Conservation (phyloP, 1,284 basidiomycete species). For the Rhodotorula sp. region DNA sequence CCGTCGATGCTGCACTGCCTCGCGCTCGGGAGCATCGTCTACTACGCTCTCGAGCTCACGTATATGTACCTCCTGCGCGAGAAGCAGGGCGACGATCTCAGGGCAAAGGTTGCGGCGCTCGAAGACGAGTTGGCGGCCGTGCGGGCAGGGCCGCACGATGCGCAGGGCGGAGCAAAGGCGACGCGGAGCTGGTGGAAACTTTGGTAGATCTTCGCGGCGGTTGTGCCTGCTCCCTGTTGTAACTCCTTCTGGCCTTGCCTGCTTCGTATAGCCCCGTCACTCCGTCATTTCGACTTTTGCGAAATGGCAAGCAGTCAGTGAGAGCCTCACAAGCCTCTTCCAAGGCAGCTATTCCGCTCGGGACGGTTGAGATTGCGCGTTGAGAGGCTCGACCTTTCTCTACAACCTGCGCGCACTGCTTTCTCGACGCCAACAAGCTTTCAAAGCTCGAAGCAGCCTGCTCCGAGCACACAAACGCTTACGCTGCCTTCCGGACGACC, state of each 20-base stretch:
- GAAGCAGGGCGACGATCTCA: conserved; percentile 18
- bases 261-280: too few relatives aligned
- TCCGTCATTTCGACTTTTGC: too few relatives aligned
- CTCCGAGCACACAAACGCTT: too few relatives aligned
- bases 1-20: conserved; percentile 41
- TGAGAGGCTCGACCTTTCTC: too few relatives aligned
- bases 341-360: too few relatives aligned
- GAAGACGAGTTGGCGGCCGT: conserved; percentile 13
- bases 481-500: too few relatives aligned
- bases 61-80: conserved; percentile 30
- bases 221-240: neutral
- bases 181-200: conserved; percentile 27
- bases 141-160: neutral
- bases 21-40: conserved; percentile 39
- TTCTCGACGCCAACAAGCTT: too few relatives aligned
- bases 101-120: conserved; percentile 6
- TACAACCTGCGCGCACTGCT: too few relatives aligned
- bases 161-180: neutral
- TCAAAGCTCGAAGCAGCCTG: too few relatives aligned
- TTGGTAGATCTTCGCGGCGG: conserved; percentile 1
- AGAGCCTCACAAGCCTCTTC: too few relatives aligned
- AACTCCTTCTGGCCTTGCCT: neutral
- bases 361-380: too few relatives aligned
- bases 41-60: conserved; percentile 36
- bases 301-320: too few relatives aligned